Percentiles rank a stretch among this genome's conserved stretches.
These are phyloP conservation scores for Angophora floribunda DNA, from an alignment of 345 rosid species.

Conservation along the genomic window DNA sequence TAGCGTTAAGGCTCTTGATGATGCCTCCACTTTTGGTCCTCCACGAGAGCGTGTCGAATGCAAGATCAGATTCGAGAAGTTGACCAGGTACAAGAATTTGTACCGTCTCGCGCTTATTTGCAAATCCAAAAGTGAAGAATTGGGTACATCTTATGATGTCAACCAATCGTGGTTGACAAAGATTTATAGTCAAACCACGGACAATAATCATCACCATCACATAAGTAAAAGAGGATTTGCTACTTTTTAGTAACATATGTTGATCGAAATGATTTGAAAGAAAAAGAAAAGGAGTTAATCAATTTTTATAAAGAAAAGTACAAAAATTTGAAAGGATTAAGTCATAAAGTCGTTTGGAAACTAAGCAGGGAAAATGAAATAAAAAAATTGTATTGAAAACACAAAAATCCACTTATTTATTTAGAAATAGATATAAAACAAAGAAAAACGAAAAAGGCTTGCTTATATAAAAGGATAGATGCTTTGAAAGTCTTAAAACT, in stretches of 20 bases:
- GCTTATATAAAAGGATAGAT: background rate
- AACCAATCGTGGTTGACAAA: background rate
- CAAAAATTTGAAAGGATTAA: background rate
- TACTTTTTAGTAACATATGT: background rate
- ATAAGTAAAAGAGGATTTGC: background rate
- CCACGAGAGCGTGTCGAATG: background rate
- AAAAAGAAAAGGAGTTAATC: background rate
- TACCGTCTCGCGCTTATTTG: background rate
- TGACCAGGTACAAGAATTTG: background rate
- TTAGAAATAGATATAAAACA: background rate
- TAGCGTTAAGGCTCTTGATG: background rate
- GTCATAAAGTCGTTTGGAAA: background rate
- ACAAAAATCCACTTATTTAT: background rate
- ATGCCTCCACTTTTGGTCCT: background rate
- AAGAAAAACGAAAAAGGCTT: background rate
- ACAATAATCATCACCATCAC: background rate
- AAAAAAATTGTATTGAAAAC: background rate
- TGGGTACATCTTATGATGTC: background rate
- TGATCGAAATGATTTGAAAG: background rate
- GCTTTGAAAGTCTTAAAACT: too few species aligned
- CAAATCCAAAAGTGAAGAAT: background rate
- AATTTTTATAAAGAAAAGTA: accelerated
- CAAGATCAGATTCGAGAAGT: background rate
- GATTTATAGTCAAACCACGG: background rate
- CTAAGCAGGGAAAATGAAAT: background rate